A percentile compares a stretch with the other conserved stretches of the same genome.
These are phyloP conservation scores for Cladosporium sp. DNA, from an alignment of 2,329 filamentous ascomycete genomes.

Conservation along the genomic window DNA sequence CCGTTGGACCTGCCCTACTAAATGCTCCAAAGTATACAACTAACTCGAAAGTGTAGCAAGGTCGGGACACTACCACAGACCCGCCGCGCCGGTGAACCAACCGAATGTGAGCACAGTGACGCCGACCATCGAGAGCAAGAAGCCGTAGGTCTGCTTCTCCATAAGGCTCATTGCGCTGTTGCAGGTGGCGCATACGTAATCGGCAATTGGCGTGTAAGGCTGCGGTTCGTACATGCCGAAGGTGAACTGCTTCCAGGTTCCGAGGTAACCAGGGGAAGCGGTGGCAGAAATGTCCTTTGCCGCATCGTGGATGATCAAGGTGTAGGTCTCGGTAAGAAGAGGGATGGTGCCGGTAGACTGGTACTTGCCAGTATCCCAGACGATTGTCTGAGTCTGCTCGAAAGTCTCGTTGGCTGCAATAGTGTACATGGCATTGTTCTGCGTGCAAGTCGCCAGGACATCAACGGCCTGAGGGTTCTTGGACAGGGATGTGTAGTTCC, in stretches of 20 bases:
- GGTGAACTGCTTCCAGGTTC: constrained; percentile 46
- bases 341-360: constrained; percentile 46
- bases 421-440: constrained; percentile 58
- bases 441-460: constrained; percentile 57
- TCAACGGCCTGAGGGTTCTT: constrained; percentile 57
- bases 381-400: constrained; percentile 23
- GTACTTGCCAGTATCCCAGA: constrained; percentile 59
- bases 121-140: constrained; percentile 52
- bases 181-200: constrained; percentile 52
- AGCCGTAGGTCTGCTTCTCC: constrained; percentile 53
- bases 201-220: constrained; percentile 45
- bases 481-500: constrained; percentile 65
- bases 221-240: constrained; percentile 63
- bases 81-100: constrained; percentile 45
- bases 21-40: constrained; percentile 2
- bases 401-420: constrained; percentile 57
- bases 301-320: constrained; percentile 59
- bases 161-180: constrained; percentile 49
- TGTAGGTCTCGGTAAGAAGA: constrained; percentile 58
- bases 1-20: not conserved
- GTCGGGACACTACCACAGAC: constrained; percentile 26
- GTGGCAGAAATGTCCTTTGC: constrained; percentile 49
- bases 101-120: constrained; percentile 58
- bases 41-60: not conserved
- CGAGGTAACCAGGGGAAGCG: constrained; percentile 53